Base-by-base conservation (phyloP, 305 asterid genomes). In the Fraxinus nigra region DNA sequence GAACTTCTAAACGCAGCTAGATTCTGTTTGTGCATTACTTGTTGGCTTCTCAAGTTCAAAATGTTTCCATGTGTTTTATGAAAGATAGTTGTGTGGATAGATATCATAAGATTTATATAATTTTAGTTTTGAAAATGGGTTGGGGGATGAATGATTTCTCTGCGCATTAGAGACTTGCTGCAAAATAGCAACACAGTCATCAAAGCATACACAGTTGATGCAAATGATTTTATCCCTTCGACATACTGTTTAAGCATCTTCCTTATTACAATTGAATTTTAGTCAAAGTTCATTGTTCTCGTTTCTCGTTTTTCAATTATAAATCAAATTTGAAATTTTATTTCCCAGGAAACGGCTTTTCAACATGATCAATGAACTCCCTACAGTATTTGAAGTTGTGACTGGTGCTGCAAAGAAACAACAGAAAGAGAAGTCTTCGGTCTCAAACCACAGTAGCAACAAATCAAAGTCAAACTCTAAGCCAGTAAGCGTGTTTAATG, bases 351-450 rank as follows among this genome's bases (percentile, higher is more conserved):
- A 86, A 46, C 79, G 83, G 54, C 91, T 89, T 59, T 89, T 89
- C 82, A 77, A 72, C 84, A 82, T 86, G 91, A 86, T 88, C 76
- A 89, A 88, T 79, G 89, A 85, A 32, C 80, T 88, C 43, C 91
- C 91, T 22, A 83, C 92, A 7, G 79, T 89, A 22, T 87, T 80
- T 84, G 90, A 89, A 86, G 87, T 86, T 24, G 89, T 89, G 78
- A 82, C 85, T 80, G 89, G 90, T 56, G 85, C 85, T 38, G 81
- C 82, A 37, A 82, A 86, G 86, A 86, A 80, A 65, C 90, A 80
- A 43, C 84, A 80, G 77, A 86, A 84, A 69, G 92, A 89, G 81
- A 82, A 87, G 83, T 78, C 89, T 76, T 48, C 77, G 1, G 82
- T 81, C 9, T 63, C 88, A 43, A 84, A 85, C 78, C 75, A 82